A percentile compares a stretch with the other conserved stretches of the same genome.
These are phyloP conservation scores for Penicillium atrosanguineum DNA, from an alignment of 495 filamentous ascomycete genomes.

Conservation along the genomic window DNA sequence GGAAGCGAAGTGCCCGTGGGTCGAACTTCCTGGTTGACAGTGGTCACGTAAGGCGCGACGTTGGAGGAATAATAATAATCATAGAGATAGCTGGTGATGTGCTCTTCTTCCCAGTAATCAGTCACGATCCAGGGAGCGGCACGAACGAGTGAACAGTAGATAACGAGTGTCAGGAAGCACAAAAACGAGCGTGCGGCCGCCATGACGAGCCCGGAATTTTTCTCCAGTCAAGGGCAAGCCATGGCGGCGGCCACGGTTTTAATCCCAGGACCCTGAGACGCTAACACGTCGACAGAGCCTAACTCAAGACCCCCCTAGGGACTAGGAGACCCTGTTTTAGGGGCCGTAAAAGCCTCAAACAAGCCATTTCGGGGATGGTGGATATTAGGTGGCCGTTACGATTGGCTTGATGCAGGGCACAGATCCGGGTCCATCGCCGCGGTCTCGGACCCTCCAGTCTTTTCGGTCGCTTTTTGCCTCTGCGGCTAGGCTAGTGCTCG, in stretches of 20 bases:
- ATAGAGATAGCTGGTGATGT: conserved; percentile 5
- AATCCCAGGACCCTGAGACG: background rate
- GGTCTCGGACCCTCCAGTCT: too few relatives aligned
- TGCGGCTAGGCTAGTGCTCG: background rate
- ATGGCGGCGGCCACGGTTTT: background rate
- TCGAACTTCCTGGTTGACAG: conserved; percentile 20
- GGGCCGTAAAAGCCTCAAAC: background rate
- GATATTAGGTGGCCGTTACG: background rate
- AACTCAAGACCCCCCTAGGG: background rate
- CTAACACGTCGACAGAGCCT: background rate
- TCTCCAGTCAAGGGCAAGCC: background rate
- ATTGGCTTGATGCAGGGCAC: background rate
- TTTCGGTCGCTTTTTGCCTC: too few relatives aligned
- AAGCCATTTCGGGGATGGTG: background rate
- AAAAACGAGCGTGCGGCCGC: conserved; percentile 24
- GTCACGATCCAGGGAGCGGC: conserved; percentile 36
- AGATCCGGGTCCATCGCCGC: background rate
- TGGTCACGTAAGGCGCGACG: conserved; percentile 3
- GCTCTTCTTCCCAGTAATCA: conserved; percentile 20
- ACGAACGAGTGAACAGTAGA: conserved; percentile 17
- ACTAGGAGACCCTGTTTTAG: background rate
- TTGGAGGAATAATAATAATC: conserved; percentile 8
- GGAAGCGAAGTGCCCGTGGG: conserved; percentile 29
- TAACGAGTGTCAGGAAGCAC: conserved; percentile 21
- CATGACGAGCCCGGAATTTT: conserved; percentile 11